A percentile compares a stretch with the other conserved stretches of the same genome.
phyloP scores from a whole-genome alignment of 768 basidiomycete species.

The Megacollybia marginata region DNA sequence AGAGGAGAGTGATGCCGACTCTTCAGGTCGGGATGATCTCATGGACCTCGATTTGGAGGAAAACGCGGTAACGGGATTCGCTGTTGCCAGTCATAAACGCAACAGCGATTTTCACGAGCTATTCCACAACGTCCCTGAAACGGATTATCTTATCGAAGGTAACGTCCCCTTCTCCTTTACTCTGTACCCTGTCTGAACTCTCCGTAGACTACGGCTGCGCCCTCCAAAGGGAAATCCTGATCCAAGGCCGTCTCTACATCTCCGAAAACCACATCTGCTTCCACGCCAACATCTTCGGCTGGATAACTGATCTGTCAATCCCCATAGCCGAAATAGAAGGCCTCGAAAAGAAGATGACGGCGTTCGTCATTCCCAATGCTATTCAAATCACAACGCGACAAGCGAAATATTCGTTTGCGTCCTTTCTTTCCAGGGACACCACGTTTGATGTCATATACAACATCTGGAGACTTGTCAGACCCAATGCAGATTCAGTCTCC shows the following conservation, averaged over 20 bases:
- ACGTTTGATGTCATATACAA: constrained; percentile 94
- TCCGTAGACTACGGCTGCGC: constrained; percentile 92
- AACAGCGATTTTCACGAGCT: constrained; percentile 96
- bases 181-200: constrained; percentile 1
- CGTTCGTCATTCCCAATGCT: constrained; percentile 95
- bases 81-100: constrained; percentile 90
- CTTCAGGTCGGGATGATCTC: constrained; percentile 18
- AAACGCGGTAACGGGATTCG: constrained; percentile 93
- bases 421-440: constrained; percentile 93
- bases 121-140: constrained; percentile 84
- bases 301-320: constrained; percentile 89
- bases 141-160: constrained; percentile 98
- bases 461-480: constrained; percentile 89
- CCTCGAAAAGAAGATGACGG: constrained; percentile 96
- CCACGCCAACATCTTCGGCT: constrained; percentile 98
- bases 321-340: constrained; percentile 81
- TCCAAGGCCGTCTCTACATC: constrained; percentile 93
- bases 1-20: constrained; percentile 6
- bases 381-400: constrained; percentile 82
- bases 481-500: constrained; percentile 28
- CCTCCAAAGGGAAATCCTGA: constrained; percentile 89
- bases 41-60: constrained; percentile 69
- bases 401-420: constrained; percentile 89
- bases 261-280: constrained; percentile 99
- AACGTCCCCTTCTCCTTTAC: constrained; percentile 18